Evolutionary conservation across 2,329 filamentous ascomycete species (phyloP), one percentile per base, ranked within the genome.

Genomic region (Alternaria hordeiaustralica): DNA sequence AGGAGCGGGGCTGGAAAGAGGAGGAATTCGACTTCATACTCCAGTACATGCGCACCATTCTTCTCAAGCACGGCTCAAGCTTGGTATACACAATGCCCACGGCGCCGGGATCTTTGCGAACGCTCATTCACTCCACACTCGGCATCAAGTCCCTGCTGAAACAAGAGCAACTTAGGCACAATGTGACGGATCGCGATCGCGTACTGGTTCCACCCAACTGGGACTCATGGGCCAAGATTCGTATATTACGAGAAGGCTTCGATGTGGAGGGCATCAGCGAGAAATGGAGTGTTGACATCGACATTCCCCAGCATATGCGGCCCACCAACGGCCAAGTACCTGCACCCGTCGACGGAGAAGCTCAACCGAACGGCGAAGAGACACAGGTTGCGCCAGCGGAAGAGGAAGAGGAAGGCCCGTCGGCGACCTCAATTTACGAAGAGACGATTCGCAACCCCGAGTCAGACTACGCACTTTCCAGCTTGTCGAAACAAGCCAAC

Each of bases 191-290:
- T 81, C 88, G 95, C 63, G 94, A 97, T 79, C 96, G 96, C 84
- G 94, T 99, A 58, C 86, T 97, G 6, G 92, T 99, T 1, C 95
- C 95, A 2, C 92, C 94, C 15, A 97, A 97, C 79, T 99, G 96
- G 96, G 96, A 99, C 80, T 97, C 94, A 0, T 97, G 94, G 92
- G 94, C 94, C 63, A 99, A 98, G 82, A 97, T 99, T 64, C 88
- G 95, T 45, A 93, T 98, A 47, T 84, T 98, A 26, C 89, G 93
- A 58, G 96, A 97, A 76, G 92, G 90, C 0, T 98, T 98, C 73
- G 93, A 98, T 70, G 92, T 96, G 21, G 96, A 99, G 82, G 87
- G 88, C 13, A 86, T 97, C 46, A 96, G 93, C 72, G 87, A 89
- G 62, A 92, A 90, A 54, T 99, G 96, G 96, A 90, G 91, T 2